Percentiles rank a stretch among this genome's conserved stretches.
Conservation (phyloP, 2,329 filamentous ascomycete genomes). For the Pezicula neosporulosa region DNA sequence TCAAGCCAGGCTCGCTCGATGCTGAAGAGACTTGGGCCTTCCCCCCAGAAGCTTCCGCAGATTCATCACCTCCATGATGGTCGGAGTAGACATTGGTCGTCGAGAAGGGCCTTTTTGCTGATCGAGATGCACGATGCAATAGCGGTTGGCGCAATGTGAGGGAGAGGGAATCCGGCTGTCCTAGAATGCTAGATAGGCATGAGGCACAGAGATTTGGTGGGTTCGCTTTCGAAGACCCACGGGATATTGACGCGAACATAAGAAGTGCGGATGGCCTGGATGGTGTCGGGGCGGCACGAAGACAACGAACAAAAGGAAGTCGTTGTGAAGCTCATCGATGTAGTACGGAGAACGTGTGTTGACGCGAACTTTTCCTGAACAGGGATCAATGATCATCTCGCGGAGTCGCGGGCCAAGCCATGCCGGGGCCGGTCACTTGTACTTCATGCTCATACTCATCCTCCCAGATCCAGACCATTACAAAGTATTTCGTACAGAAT, state of each 20-base stretch:
- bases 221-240: slow-evolving; percentile 12
- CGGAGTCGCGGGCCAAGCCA: no score
- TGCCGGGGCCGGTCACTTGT: no score
- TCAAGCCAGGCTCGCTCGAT: no score
- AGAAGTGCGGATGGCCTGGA: background rate
- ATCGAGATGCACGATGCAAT: background rate
- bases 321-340: background rate
- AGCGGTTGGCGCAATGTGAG: background rate
- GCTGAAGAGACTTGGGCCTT: no score
- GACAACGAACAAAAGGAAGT: background rate
- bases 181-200: slow-evolving; percentile 14
- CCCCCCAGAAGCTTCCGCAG: no score
- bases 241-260: slow-evolving; percentile 23
- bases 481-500: no score
- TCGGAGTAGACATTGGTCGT: background rate
- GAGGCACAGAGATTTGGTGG: slow-evolving; percentile 19
- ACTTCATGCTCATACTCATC: no score
- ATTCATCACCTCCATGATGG: no score
- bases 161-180: slow-evolving; percentile 3
- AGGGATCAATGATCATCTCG: no score
- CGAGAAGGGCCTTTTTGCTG: background rate
- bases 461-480: no score
- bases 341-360: no score
- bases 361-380: no score
- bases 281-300: background rate